Percentiles rank a stretch among this genome's conserved stretches.
These are phyloP conservation scores for Rhodomyrtus psidioides DNA, from an alignment of 441 rosid species.

Conservation along the genomic window DNA sequence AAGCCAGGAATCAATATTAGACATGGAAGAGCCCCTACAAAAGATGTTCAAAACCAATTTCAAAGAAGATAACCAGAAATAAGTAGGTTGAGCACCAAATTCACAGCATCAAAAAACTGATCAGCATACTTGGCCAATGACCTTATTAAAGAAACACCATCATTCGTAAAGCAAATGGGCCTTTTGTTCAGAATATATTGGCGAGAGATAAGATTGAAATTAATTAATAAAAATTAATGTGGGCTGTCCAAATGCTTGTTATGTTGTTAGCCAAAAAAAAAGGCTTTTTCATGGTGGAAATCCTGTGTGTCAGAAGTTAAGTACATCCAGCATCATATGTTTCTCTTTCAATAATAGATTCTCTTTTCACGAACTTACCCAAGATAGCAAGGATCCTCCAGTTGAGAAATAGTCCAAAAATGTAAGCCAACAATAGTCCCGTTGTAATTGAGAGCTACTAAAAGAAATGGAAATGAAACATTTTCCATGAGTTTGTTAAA, in stretches of 20 bases:
- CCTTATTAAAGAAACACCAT: background rate
- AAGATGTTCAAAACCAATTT: background rate
- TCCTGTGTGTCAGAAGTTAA: background rate
- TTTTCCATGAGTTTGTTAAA: background rate
- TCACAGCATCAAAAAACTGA: background rate
- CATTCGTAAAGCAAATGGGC: background rate
- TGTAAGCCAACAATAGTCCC: conserved; percentile 79
- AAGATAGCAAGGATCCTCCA: conserved; percentile 71
- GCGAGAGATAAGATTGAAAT: background rate
- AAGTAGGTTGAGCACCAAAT: background rate
- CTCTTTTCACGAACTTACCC: conserved; percentile 30
- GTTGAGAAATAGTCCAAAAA: conserved; percentile 51
- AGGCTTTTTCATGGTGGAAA: background rate
- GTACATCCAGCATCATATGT: background rate
- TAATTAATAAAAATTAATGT: background rate
- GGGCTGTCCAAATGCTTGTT: background rate
- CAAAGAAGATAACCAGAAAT: background rate
- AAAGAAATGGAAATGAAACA: background rate
- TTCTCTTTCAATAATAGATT: background rate
- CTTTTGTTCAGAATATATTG: background rate
- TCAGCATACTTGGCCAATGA: background rate
- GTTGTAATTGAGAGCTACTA: conserved; percentile 77
- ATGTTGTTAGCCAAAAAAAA: background rate
- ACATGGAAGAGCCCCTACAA: conserved; percentile 55
- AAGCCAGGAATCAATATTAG: conserved; percentile 55